A percentile compares a stretch with the other conserved stretches of the same genome.
Evolutionary conservation across 495 filamentous ascomycete genomes (phyloP).

Genomic region (Rostrohypoxylon terebratum): DNA sequence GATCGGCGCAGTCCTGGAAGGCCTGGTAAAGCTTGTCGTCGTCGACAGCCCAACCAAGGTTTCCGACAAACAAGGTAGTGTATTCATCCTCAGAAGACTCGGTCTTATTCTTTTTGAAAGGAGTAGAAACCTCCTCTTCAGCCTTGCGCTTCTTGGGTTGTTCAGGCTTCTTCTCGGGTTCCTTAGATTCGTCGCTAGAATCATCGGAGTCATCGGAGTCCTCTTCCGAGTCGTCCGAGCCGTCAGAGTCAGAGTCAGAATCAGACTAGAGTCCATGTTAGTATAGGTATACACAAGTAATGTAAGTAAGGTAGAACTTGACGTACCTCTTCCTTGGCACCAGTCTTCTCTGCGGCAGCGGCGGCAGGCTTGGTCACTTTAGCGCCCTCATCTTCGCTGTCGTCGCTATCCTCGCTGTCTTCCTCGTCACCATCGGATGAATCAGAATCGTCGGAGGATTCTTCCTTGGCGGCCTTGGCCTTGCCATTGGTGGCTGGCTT

Average conservation of each 20-base stretch:
- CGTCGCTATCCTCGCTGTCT: conserved; percentile 34
- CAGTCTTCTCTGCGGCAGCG: conserved; percentile 59
- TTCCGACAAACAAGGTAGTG: conserved; percentile 86
- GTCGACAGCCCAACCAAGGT: conserved; percentile 94
- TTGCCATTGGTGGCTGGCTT: conserved; percentile 36
- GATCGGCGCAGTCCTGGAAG: conserved; percentile 85
- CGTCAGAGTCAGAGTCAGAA: conserved; percentile 16
- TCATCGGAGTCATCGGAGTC: conserved; percentile 52
- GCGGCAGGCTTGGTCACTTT: conserved; percentile 47
- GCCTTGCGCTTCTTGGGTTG: conserved; percentile 93
- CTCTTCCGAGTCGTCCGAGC: conserved; percentile 59
- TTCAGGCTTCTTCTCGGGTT: conserved; percentile 65
- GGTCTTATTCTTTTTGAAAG: conserved; percentile 87
- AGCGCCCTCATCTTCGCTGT: conserved; percentile 9
- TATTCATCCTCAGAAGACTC: conserved; percentile 65
- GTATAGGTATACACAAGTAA: neutral
- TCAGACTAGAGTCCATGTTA: conserved; percentile 41
- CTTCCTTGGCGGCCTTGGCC: conserved; percentile 35
- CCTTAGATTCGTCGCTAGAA: conserved; percentile 57
- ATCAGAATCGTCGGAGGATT: conserved; percentile 44
- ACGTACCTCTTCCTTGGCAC: conserved; percentile 57
- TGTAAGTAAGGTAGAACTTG: conserved; percentile 9
- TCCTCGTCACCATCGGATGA: conserved; percentile 55
- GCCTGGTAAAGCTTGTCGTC: conserved; percentile 89
- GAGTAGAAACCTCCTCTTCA: conserved; percentile 67